Conservation (phyloP, 164 flowering plant genomes). For the Sedum album region DNA sequence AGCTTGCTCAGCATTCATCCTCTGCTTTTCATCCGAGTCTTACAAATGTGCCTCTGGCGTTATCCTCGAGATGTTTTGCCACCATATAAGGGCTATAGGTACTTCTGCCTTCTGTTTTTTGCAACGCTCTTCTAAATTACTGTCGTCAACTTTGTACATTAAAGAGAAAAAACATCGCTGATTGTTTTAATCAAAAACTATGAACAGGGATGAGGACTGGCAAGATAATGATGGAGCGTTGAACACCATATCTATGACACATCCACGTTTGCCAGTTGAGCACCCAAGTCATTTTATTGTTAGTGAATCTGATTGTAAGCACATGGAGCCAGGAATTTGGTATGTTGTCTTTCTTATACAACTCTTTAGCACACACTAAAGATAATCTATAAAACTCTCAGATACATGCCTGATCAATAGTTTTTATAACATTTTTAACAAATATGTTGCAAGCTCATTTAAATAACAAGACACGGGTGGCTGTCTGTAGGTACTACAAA, state of each 20-base stretch:
- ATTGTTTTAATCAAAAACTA: background rate
- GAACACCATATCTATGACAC: conserved; percentile 93
- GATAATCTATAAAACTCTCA: background rate
- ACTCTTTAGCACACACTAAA: too few relatives aligned
- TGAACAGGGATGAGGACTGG: conserved; percentile 93
- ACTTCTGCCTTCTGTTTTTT: background rate
- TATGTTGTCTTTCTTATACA: conserved; percentile 21
- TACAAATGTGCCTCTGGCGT: conserved; percentile 91
- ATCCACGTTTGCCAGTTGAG: conserved; percentile 82
- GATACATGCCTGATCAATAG: background rate
- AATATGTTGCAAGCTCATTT: background rate
- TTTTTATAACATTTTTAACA: too few relatives aligned
- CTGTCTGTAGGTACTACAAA: conserved; percentile 80
- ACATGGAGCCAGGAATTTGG: conserved; percentile 92
- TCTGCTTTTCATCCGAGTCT: conserved; percentile 67
- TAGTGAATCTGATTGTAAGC: conserved; percentile 71
- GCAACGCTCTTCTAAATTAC: background rate
- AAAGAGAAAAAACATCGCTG: background rate
- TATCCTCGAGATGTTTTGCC: conserved; percentile 60
- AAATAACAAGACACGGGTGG: background rate
- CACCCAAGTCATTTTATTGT: conserved; percentile 68
- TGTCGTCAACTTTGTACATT: background rate
- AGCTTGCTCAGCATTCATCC: conserved; percentile 72
- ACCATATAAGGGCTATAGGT: conserved; percentile 98
- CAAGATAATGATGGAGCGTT: conserved; percentile 96